Evolutionary conservation across 2,329 filamentous ascomycete genomes (phyloP), one percentile per base, ranked within the genome.

Genomic region (Biscogniauxia marginata): DNA sequence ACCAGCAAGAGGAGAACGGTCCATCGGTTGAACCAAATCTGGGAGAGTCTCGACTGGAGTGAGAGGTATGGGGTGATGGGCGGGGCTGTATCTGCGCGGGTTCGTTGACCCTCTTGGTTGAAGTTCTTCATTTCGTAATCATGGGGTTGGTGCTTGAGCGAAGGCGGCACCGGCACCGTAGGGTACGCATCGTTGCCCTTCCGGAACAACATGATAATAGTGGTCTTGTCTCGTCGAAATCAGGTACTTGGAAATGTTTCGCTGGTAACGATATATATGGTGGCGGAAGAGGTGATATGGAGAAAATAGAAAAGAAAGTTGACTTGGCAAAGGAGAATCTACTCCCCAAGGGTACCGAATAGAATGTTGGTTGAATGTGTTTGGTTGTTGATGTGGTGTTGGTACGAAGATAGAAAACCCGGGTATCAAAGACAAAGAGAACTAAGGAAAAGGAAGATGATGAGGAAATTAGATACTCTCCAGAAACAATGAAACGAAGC

Each of bases 11-110:
- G 81, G 49, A 99, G 82, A 58, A 98, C 81, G 43, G 95, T 98
- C 95, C 95, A 99, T 74, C 90, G 85, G 79, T 99, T 98, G 77
- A 99, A 87, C 92, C 93, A 97, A 73, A 96, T 83, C 79, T 99
- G 95, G 52, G 95, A 98, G 67, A 98, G 83, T 68, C 93, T 88
- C 67, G 93, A 88, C 69, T 87, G 86, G 70, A 97, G 85, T 67
- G 93, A 92, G 61, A 99, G 89, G 73, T 98, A 98, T 60, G 95
- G 93, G 62, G 92, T 97, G 69, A 68, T 64, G 89, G 16, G 46
- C 49, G 18, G 52, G 48, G 20, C 30, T 52, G 46, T 13, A 50
- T 45, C 20, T 7, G 46, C 46, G 23, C 13, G 30, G 9, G 3
- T 39, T 39, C 24, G 46, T n/a, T 23, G 46, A 11, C n/a, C 19